Conservation (phyloP, 2,329 filamentous ascomycete genomes). For the Waltergamsia citrina region DNA sequence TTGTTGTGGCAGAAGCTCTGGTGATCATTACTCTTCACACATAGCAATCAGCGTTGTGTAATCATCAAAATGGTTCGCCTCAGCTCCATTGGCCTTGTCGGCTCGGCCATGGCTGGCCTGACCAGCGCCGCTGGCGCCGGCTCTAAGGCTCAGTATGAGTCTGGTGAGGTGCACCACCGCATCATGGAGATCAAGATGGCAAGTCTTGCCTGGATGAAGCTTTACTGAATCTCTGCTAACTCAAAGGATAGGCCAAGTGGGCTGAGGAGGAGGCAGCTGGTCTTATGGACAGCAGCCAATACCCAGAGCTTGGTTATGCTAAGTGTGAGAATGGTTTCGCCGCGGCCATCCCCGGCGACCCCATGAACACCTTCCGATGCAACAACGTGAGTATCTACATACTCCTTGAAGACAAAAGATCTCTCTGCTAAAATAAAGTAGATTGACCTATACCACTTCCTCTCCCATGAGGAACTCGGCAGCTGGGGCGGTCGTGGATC, state of each 20-base stretch:
- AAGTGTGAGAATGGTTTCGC: conserved; percentile 32
- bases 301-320: conserved; percentile 25
- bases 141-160: conserved; percentile 8
- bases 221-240: background rate
- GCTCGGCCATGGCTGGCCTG: conserved; percentile 11
- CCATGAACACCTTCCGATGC: conserved; percentile 36
- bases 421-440: conserved; percentile 5
- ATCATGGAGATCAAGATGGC: conserved; percentile 16
- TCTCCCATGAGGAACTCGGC: conserved; percentile 42
- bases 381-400: conserved; percentile 23
- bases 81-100: conserved; percentile 7
- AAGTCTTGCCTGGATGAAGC: background rate
- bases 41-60: too few species aligned
- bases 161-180: conserved; percentile 10
- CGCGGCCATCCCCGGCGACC: conserved; percentile 32
- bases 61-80: conserved; percentile 13
- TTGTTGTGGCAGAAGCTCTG: too few species aligned
- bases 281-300: conserved; percentile 21
- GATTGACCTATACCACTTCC: conserved; percentile 44
- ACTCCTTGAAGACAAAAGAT: background rate
- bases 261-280: conserved; percentile 20
- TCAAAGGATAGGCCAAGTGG: conserved; percentile 16
- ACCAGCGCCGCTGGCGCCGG: conserved; percentile 12
- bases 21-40: too few species aligned
- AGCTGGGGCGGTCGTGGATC: conserved; percentile 25